Percentiles rank a stretch among this genome's conserved stretches.
Conservation (phyloP, 1,284 basidiomycete species). For the Calocybe gambosa region DNA sequence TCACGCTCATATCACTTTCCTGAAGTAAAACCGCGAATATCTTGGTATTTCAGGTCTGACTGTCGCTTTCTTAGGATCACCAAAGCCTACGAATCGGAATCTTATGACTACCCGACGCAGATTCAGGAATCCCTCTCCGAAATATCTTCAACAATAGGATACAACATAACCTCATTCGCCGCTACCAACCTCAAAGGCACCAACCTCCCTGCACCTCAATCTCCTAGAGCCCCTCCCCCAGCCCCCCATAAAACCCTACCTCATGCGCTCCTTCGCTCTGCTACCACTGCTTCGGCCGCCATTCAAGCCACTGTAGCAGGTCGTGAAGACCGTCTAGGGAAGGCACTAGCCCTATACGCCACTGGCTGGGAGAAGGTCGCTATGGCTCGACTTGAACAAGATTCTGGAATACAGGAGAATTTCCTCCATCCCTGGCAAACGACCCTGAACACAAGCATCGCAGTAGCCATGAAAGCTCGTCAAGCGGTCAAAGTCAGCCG, state of each 20-base stretch:
- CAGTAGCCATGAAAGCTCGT: constrained; percentile 86
- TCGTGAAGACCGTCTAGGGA: constrained; percentile 63
- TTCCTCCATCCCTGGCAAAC: constrained; percentile 93
- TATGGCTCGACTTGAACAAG: constrained; percentile 80
- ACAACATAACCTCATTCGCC: constrained; percentile 82
- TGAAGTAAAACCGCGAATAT: constrained; percentile 54
- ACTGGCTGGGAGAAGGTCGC: constrained; percentile 86
- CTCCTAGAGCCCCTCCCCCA: constrained; percentile 49
- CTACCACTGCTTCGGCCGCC: constrained; percentile 61
- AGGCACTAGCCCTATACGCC: constrained; percentile 76
- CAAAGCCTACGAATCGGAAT: constrained; percentile 80
- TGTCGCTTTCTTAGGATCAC: constrained; percentile 51
- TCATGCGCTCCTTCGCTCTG: constrained; percentile 85
- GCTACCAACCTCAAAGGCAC: constrained; percentile 87
- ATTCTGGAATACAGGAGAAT: constrained; percentile 63
- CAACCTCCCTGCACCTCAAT: constrained; percentile 68
- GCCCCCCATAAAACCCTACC: constrained; percentile 89
- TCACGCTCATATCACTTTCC: constrained; percentile 69
- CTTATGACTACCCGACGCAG: constrained; percentile 84
- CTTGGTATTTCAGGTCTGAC: neutral
- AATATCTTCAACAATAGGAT: constrained; percentile 67
- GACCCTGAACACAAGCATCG: constrained; percentile 75
- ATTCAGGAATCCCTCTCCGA: constrained; percentile 73
- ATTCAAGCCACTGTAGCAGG: constrained; percentile 43
- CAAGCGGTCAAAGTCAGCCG: constrained; percentile 83